Evolutionary conservation across 129 eudicot genomes (phyloP).

Genomic region (Flaveria sonorensis): DNA sequence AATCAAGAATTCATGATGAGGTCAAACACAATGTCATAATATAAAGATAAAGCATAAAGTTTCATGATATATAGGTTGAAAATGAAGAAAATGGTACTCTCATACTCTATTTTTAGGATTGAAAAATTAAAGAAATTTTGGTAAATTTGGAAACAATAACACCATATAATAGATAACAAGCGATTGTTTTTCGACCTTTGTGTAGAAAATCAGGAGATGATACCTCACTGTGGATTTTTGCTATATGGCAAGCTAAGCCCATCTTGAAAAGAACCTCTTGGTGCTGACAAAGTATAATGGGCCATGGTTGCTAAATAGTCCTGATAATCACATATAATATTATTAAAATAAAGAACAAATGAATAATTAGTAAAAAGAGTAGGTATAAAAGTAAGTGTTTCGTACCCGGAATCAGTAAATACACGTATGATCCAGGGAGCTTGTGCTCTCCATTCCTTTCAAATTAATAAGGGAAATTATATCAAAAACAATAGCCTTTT

Average conservation of each 20-base stretch:
- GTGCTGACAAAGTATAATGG: slow-evolving; percentile 91
- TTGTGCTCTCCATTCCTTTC: slow-evolving; percentile 78
- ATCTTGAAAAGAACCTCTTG: slow-evolving; percentile 85
- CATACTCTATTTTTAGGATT: no score
- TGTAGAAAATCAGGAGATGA: slow-evolving; percentile 18
- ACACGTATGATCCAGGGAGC: slow-evolving; percentile 78
- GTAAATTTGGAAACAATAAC: background rate
- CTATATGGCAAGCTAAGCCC: slow-evolving; percentile 98
- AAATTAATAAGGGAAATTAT: background rate
- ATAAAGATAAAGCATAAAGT: background rate
- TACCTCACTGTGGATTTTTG: slow-evolving; percentile 99
- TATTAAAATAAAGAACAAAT: slow-evolving; percentile 5
- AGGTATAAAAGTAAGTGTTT: background rate
- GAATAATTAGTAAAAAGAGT: background rate
- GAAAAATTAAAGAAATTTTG: background rate
- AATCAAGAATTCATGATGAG: slow-evolving; percentile 15
- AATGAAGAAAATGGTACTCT: no score
- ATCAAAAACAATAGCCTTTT: background rate
- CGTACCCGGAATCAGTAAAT: slow-evolving; percentile 89
- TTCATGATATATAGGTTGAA: no score
- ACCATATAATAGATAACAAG: background rate
- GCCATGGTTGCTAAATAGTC: slow-evolving; percentile 94
- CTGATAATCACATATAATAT: slow-evolving; percentile 37
- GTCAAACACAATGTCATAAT: background rate
- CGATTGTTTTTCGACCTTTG: background rate